Evolutionary conservation across 2,329 filamentous ascomycete species (phyloP).

Genomic region (Curvularia lunata): DNA sequence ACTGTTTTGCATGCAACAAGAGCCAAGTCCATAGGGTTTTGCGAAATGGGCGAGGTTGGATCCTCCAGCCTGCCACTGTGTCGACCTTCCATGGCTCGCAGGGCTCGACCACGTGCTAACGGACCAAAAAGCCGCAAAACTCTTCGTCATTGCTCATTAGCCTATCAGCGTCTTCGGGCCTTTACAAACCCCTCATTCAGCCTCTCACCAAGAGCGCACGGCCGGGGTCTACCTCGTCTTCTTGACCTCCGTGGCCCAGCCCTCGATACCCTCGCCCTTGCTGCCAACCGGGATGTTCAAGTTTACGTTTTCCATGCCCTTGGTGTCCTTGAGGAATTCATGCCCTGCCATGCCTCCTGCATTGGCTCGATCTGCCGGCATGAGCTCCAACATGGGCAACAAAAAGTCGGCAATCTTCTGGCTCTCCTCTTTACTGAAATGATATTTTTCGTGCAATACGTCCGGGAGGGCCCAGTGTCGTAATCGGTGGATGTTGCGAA

Average conservation of each 20-base stretch:
- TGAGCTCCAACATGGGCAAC: conserved; percentile 86
- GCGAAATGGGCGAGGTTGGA: not conserved
- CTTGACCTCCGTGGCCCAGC: conserved; percentile 84
- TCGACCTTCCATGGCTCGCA: not conserved
- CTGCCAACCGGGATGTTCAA: conserved; percentile 80
- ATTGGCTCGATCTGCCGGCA: conserved; percentile 88
- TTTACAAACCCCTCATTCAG: not conserved
- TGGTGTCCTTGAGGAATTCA: conserved; percentile 80
- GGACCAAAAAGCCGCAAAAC: conserved; percentile 1
- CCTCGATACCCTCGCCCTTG: conserved; percentile 89
- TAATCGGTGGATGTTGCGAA: conserved; percentile 95
- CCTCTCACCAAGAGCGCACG: not conserved
- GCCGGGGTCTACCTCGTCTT: conserved; percentile 57
- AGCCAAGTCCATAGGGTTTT: not conserved
- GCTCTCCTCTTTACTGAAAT: conserved; percentile 84
- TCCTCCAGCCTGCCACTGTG: not conserved
- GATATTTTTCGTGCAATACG: conserved; percentile 94
- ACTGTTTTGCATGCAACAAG: not conserved
- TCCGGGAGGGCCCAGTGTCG: conserved; percentile 95
- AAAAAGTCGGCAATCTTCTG: conserved; percentile 83
- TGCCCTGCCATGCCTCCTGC: conserved; percentile 94
- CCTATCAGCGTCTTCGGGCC: not conserved
- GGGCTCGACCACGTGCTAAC: not conserved
- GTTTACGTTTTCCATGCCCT: conserved; percentile 82
- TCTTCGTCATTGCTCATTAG: conserved; percentile 7